Evolutionary conservation across 345 rosid species (phyloP).

Genomic region (Schrenkiella parvula): DNA sequence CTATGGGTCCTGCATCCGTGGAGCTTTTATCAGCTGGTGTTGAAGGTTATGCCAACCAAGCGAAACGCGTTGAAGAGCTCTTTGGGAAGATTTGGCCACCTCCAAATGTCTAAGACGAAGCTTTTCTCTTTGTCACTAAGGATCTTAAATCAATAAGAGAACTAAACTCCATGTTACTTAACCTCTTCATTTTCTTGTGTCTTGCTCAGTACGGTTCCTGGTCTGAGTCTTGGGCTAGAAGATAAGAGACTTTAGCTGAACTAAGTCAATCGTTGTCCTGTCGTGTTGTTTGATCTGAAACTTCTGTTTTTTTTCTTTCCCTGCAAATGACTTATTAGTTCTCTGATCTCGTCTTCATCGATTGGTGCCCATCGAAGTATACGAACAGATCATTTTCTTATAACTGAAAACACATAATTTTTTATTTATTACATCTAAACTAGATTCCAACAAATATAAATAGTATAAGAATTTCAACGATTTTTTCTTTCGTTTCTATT

Average conservation of each 20-base stretch:
- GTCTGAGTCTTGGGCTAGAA: conserved; percentile 11
- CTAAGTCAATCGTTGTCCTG: not conserved
- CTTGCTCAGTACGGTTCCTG: not conserved
- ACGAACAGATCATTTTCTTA: not conserved
- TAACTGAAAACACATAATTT: too few species aligned
- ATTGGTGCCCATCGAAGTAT: not conserved
- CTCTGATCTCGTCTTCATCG: not conserved
- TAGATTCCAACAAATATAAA: too few species aligned
- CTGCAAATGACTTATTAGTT: not conserved
- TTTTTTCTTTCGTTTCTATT: not conserved
- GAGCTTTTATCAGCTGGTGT: conserved; percentile 81
- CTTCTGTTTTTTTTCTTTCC: not conserved
- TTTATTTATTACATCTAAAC: too few species aligned
- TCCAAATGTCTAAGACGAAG: conserved; percentile 59
- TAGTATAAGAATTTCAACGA: too few species aligned
- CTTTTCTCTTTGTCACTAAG: not conserved
- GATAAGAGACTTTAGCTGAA: not conserved
- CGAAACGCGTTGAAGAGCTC: conserved; percentile 67
- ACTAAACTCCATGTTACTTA: conserved; percentile 6
- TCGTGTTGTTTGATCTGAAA: not conserved
- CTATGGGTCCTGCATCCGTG: conserved; percentile 91
- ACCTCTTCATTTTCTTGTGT: not conserved
- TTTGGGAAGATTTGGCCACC: conserved; percentile 97
- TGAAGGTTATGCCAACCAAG: conserved; percentile 71
- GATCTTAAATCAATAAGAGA: conserved; percentile 35